These are phyloP conservation scores for Colletotrichum sp. DNA, from an alignment of 2,329 filamentous ascomycete species.

Conservation along the genomic window DNA sequence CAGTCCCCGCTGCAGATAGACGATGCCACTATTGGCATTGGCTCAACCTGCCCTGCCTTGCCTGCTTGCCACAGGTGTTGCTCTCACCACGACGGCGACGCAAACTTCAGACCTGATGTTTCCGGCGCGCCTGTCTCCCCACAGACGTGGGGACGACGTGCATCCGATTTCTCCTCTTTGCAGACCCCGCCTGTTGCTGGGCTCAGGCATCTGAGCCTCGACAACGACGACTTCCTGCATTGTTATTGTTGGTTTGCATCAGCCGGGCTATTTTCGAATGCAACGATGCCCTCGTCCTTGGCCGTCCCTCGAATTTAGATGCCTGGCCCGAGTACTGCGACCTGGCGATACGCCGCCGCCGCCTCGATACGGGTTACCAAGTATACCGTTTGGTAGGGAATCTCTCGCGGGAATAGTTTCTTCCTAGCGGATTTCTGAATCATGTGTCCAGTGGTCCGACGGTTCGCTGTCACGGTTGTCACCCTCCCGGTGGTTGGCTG, in stretches of 20 bases:
- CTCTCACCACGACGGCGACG: background rate
- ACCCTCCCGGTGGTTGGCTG: slow-evolving; percentile 12
- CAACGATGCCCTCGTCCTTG: background rate
- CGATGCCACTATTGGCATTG: slow-evolving; percentile 12
- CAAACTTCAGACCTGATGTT: background rate
- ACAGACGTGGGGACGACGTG: slow-evolving; percentile 16
- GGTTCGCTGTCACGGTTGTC: slow-evolving; percentile 8
- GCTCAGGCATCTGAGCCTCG: slow-evolving; percentile 2
- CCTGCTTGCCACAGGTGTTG: background rate
- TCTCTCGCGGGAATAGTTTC: slow-evolving; percentile 4
- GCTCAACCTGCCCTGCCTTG: background rate
- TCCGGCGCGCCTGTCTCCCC: slow-evolving; percentile 12
- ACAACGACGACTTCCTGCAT: background rate
- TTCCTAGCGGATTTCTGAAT: slow-evolving; percentile 16
- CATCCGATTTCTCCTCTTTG: slow-evolving; percentile 18
- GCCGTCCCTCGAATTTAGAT: background rate
- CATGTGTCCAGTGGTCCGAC: slow-evolving; percentile 9
- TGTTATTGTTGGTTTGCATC: slow-evolving; percentile 4
- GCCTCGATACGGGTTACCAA: background rate
- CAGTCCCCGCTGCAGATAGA: slow-evolving; percentile 11
- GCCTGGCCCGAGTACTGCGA: background rate
- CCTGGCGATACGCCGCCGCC: background rate
- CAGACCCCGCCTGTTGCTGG: slow-evolving; percentile 14
- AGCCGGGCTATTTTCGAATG: background rate
- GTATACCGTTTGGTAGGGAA: background rate